Conservation (phyloP, 345 rosid genomes). For the Brassica juncea region DNA sequence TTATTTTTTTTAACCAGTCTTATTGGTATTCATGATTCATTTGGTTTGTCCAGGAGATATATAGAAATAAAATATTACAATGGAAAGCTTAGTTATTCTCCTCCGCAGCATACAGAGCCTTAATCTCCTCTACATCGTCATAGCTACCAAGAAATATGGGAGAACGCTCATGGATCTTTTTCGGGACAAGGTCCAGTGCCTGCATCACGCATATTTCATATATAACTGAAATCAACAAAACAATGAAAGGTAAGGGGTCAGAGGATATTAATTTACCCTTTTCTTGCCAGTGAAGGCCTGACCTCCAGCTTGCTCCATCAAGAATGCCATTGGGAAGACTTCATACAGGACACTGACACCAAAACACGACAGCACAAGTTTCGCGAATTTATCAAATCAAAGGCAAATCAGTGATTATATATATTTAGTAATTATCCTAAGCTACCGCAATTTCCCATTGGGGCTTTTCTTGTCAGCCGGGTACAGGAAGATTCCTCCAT, state of each 20-base stretch:
- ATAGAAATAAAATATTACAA: background rate
- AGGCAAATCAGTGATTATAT: background rate
- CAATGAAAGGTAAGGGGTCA: background rate
- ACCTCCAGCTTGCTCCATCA: slow-evolving; percentile 99
- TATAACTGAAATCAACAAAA: slow-evolving; percentile 4
- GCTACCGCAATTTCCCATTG: slow-evolving; percentile 90
- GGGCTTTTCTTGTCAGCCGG: slow-evolving; percentile 97
- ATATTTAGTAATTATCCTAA: background rate
- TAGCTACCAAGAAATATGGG: slow-evolving; percentile 95
- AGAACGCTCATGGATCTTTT: slow-evolving; percentile 81
- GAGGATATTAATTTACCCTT: slow-evolving; percentile 51
- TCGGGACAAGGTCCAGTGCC: slow-evolving; percentile 84
- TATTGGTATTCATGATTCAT: slow-evolving; percentile 14
- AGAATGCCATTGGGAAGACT: slow-evolving; percentile 96
- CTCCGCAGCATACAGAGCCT: slow-evolving; percentile 66
- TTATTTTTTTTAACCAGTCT: background rate
- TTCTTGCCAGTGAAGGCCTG: slow-evolving; percentile 86
- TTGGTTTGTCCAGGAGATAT: slow-evolving; percentile 12
- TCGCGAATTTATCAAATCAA: background rate
- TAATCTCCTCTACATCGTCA: slow-evolving; percentile 92
- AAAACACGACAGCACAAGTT: slow-evolving; percentile 11
- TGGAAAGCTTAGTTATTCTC: slow-evolving; percentile 38
- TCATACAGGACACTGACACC: slow-evolving; percentile 80
- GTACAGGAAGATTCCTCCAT: slow-evolving; percentile 95
- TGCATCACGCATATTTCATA: slow-evolving; percentile 39